These are phyloP conservation scores for Blastobotrys proliferans DNA, from an alignment of 1,139 yeast species.

Conservation along the genomic window DNA sequence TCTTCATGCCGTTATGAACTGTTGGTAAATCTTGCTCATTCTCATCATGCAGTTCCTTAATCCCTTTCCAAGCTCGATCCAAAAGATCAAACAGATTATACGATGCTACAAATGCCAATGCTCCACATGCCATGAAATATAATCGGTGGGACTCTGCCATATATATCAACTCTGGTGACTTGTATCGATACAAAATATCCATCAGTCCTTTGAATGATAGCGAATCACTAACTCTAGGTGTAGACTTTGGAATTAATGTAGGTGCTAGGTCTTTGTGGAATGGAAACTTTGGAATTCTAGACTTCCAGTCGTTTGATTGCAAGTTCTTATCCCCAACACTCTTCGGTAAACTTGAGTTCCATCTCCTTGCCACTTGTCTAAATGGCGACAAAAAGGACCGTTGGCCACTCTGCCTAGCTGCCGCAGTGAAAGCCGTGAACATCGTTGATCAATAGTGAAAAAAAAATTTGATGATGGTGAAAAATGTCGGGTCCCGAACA, in stretches of 20 bases:
- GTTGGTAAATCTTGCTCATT: slow-evolving; percentile 44
- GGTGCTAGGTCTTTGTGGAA: slow-evolving; percentile 64
- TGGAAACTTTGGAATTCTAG: slow-evolving; percentile 52
- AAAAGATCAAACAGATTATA: slow-evolving; percentile 60
- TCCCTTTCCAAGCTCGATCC: slow-evolving; percentile 56
- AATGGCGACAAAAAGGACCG: no score
- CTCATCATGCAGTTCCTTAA: slow-evolving; percentile 54
- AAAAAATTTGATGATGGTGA: background rate
- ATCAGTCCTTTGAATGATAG: slow-evolving; percentile 62
- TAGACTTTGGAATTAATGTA: slow-evolving; percentile 54
- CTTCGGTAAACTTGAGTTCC: slow-evolving; percentile 24
- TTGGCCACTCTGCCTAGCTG: no score
- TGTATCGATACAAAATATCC: slow-evolving; percentile 51
- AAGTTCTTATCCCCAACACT: slow-evolving; percentile 26
- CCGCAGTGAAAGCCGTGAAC: no score
- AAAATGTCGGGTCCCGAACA: no score
- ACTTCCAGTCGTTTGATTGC: slow-evolving; percentile 30
- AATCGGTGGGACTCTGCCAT: slow-evolving; percentile 81
- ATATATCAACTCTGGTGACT: slow-evolving; percentile 68
- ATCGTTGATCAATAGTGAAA: no score
- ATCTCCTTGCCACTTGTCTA: slow-evolving; percentile 4
- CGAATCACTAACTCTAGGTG: slow-evolving; percentile 60
- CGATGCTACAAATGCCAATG: slow-evolving; percentile 62
- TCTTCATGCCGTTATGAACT: slow-evolving; percentile 36
- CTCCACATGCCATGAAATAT: slow-evolving; percentile 65